These are phyloP conservation scores for Venturia oleaginea DNA, from an alignment of 2,329 filamentous ascomycete genomes.

Conservation along the genomic window DNA sequence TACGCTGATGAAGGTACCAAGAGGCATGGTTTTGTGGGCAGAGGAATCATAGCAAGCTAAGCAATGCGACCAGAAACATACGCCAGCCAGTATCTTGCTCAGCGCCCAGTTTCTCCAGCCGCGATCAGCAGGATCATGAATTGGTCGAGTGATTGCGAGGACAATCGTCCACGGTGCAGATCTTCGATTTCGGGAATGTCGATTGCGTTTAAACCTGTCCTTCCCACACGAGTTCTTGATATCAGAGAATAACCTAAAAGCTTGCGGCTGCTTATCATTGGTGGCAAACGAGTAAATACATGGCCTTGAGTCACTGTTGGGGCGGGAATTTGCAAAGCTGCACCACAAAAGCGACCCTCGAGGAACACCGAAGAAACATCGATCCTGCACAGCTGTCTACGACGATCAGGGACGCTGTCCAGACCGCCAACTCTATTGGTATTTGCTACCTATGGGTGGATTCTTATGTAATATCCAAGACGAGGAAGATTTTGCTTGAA, in stretches of 20 bases:
- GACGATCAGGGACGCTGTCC: not conserved
- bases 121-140: not conserved
- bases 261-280: not conserved
- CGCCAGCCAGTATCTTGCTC: not conserved
- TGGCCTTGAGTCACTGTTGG: not conserved
- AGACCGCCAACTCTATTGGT: not conserved
- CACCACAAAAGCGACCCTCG: not conserved
- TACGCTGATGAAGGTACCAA: not conserved
- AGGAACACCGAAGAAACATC: not conserved
- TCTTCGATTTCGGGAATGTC: not conserved
- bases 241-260: not conserved
- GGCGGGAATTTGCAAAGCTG: not conserved
- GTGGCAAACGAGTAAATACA: not conserved
- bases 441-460: not conserved
- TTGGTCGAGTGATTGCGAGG: not conserved
- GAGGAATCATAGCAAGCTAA: not conserved
- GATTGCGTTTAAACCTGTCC: not conserved
- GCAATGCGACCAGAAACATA: not conserved
- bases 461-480: not conserved
- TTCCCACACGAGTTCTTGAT: not conserved
- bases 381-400: not conserved
- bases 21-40: not conserved
- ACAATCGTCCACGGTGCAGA: not conserved
- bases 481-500: not conserved
- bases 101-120: not conserved